phyloP scores from a whole-genome alignment of 2,329 filamentous ascomycete species.

The Capronia coronata region DNA sequence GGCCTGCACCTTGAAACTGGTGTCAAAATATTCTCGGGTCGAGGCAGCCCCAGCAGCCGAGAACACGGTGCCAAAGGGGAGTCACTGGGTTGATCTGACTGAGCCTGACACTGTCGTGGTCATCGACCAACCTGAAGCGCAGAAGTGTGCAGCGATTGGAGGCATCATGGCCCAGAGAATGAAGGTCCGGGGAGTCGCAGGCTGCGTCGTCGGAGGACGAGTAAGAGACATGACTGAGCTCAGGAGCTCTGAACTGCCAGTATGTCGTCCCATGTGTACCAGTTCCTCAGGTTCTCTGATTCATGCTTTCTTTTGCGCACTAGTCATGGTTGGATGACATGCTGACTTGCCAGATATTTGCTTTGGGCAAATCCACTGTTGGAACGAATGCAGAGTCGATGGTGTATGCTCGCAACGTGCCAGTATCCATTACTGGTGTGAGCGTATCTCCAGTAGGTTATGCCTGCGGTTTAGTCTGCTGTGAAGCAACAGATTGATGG shows the following conservation, averaged over 20 bases:
- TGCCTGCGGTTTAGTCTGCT: neutral
- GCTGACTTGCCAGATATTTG: conserved; percentile 37
- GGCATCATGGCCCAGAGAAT: conserved; percentile 69
- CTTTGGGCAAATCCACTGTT: conserved; percentile 39
- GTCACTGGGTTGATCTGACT: conserved; percentile 64
- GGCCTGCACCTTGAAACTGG: conserved; percentile 48
- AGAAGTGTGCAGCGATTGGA: conserved; percentile 66
- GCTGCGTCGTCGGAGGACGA: conserved; percentile 61
- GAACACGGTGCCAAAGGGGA: conserved; percentile 51
- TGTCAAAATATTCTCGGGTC: conserved; percentile 39
- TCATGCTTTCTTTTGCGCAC: neutral
- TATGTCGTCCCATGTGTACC: conserved; percentile 35
- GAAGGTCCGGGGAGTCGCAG: conserved; percentile 54
- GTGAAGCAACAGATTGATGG: neutral
- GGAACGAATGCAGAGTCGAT: conserved; percentile 42
- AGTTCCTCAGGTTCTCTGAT: conserved; percentile 3
- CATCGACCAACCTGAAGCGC: conserved; percentile 58
- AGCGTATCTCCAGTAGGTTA: conserved; percentile 36
- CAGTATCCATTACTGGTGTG: conserved; percentile 38
- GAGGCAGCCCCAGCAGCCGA: conserved; percentile 26
- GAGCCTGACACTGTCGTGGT: conserved; percentile 57
- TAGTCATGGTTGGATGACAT: neutral
- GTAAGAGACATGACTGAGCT: conserved; percentile 61
- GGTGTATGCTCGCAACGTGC: conserved; percentile 37
- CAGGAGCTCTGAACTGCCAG: conserved; percentile 49